These are phyloP conservation scores for Scheffersomyces amazonensis DNA, from an alignment of 805 yeast genomes.

Conservation along the genomic window DNA sequence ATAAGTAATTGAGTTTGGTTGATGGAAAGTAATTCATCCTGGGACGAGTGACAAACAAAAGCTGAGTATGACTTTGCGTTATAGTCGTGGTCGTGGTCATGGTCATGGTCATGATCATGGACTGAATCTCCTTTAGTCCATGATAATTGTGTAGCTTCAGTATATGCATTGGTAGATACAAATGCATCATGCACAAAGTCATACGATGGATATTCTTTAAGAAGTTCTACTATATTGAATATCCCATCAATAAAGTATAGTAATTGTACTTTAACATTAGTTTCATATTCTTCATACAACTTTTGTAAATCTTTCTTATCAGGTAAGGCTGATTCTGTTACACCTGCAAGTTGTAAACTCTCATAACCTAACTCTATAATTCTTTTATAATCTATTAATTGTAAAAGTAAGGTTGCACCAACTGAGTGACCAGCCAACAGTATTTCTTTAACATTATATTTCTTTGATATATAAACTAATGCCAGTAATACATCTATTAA, in stretches of 20 bases:
- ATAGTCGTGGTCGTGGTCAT: constrained; percentile 6
- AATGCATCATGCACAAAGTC: constrained; percentile 63
- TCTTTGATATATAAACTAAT: constrained; percentile 24
- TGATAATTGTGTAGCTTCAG: constrained; percentile 24
- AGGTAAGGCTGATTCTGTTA: neutral
- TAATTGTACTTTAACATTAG: neutral
- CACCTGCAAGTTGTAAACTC: neutral
- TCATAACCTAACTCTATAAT: constrained; percentile 15
- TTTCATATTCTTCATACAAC: neutral
- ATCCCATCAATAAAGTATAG: constrained; percentile 65
- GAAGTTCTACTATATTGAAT: constrained; percentile 48
- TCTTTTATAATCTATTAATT: constrained; percentile 34
- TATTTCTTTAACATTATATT: constrained; percentile 11
- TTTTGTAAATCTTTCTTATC: constrained; percentile 1
- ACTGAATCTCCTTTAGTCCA: constrained; percentile 3
- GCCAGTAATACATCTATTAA: constrained; percentile 52
- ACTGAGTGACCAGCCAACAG: constrained; percentile 70
- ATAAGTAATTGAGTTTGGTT: constrained; percentile 46
- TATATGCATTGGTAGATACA: constrained; percentile 13
- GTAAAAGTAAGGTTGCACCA: constrained; percentile 68
- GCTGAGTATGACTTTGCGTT: too few relatives aligned
- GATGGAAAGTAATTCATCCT: constrained; percentile 62
- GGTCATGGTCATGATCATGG: neutral
- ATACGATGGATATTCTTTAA: constrained; percentile 63
- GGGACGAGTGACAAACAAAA: constrained; percentile 54